A percentile compares a stretch with the other conserved stretches of the same genome.
phyloP scores from a whole-genome alignment of 192 early-diverging fungal species.

The Spinellus fusiger region DNA sequence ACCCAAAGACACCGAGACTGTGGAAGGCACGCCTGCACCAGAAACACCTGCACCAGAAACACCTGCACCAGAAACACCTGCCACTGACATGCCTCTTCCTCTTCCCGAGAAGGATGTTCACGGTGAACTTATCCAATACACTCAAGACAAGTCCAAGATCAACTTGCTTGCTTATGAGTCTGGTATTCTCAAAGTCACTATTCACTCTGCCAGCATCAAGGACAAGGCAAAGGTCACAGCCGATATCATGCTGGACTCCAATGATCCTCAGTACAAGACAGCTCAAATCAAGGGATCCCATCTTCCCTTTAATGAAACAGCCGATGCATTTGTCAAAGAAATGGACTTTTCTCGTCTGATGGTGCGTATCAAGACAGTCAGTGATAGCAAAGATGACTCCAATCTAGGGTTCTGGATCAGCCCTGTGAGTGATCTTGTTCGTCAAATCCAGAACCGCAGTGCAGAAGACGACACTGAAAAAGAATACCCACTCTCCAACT shows the following conservation, averaged over 20 bases:
- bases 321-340: conserved; percentile 50
- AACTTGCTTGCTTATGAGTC: conserved; percentile 33
- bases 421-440: conserved; percentile 1
- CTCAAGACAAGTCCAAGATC: conserved; percentile 15
- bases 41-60: conserved; percentile 10
- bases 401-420: conserved; percentile 2
- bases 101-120: conserved; percentile 30
- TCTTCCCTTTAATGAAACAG: conserved; percentile 35
- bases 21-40: too few species aligned
- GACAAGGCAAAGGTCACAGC: conserved; percentile 19
- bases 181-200: conserved; percentile 46
- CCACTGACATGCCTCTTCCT: conserved; percentile 1
- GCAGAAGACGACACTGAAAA: conserved; percentile 5
- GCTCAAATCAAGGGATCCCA: conserved; percentile 26
- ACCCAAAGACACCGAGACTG: conserved; percentile 1
- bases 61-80: conserved; percentile 9
- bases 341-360: conserved; percentile 50
- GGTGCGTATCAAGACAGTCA: conserved; percentile 32
- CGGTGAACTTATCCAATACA: conserved; percentile 30
- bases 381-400: conserved; percentile 34
- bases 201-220: conserved; percentile 36
- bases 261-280: conserved; percentile 37
- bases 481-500: conserved; percentile 11
- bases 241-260: conserved; percentile 44
- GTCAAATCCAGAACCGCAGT: not conserved